These are phyloP conservation scores for Penicillium maclennaniae DNA, from an alignment of 495 filamentous ascomycete genomes.

Conservation along the genomic window DNA sequence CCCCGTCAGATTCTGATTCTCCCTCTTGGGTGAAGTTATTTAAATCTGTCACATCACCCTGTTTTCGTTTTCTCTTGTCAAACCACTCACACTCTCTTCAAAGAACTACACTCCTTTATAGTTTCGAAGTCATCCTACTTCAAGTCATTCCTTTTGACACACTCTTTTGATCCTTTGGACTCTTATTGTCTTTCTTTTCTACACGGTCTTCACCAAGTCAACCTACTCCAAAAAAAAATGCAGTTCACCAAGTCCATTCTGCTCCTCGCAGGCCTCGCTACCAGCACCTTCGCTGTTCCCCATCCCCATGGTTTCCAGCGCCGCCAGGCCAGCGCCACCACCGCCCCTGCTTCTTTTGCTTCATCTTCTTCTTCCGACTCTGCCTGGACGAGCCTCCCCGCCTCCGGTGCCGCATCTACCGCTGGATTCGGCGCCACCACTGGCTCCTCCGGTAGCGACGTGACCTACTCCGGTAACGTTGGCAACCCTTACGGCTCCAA, in stretches of 20 bases:
- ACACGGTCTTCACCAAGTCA: conserved; percentile 2
- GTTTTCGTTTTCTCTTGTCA: background rate
- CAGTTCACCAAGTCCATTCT: conserved; percentile 35
- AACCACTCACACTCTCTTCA: conserved; percentile 15
- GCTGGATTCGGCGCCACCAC: conserved; percentile 33
- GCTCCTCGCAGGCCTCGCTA: conserved; percentile 35
- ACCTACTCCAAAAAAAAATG: conserved; percentile 31
- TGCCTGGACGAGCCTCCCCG: conserved; percentile 19
- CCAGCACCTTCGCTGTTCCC: conserved; percentile 20
- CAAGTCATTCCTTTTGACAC: conserved; percentile 21
- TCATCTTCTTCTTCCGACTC: conserved; percentile 5
- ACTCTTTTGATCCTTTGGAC: background rate
- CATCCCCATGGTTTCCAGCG: conserved; percentile 20
- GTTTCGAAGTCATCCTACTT: conserved; percentile 19
- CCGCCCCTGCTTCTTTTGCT: background rate
- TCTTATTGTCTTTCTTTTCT: conserved; percentile 1
- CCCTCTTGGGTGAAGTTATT: conserved; percentile 11
- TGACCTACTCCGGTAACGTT: conserved; percentile 45
- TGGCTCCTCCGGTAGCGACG: conserved; percentile 21
- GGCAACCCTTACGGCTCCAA: conserved; percentile 52
- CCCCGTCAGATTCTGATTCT: conserved; percentile 4
- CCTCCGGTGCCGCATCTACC: conserved; percentile 22
- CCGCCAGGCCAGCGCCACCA: conserved; percentile 21
- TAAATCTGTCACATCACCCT: conserved; percentile 10
- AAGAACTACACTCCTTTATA: conserved; percentile 17